phyloP scores from a whole-genome alignment of 768 basidiomycete genomes.

The Mycena latifolia region DNA sequence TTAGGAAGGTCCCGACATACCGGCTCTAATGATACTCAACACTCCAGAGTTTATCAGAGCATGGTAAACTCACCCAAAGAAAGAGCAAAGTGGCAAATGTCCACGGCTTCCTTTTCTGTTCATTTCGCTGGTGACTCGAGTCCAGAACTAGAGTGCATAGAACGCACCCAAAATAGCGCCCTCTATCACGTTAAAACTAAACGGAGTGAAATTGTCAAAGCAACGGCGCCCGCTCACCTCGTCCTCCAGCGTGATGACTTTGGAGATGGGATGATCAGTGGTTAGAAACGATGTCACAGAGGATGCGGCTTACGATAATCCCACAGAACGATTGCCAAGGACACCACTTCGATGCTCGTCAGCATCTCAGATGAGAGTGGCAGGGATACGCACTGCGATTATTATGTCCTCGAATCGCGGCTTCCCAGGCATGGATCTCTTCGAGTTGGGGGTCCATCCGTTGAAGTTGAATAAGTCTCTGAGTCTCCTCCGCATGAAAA shows the following conservation, averaged over 20 bases:
- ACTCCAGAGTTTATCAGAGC: neutral
- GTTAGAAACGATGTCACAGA: neutral
- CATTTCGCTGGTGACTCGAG: neutral
- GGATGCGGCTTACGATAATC: conserved; percentile 4
- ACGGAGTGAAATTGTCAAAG: neutral
- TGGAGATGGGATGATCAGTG: neutral
- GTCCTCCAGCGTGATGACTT: conserved; percentile 18
- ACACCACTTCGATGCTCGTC: neutral
- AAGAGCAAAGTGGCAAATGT: conserved; percentile 14
- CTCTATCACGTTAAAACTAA: neutral
- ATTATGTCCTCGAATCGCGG: conserved; percentile 4
- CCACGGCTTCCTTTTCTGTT: conserved; percentile 11
- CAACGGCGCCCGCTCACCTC: conserved; percentile 6
- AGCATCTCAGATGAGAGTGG: neutral
- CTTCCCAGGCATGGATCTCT: conserved; percentile 17
- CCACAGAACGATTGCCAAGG: conserved; percentile 13
- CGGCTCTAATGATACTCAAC: conserved; percentile 17
- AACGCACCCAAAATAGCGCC: conserved; percentile 16
- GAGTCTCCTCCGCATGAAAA: conserved; percentile 5
- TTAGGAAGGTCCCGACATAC: conserved; percentile 21
- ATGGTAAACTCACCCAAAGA: conserved; percentile 12
- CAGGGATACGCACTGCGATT: conserved; percentile 2
- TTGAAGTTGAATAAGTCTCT: neutral
- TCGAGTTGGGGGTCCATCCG: conserved; percentile 5
- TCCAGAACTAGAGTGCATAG: neutral